These are phyloP conservation scores for Metarhizium brunneum DNA, from an alignment of 2,329 filamentous ascomycete species.

Conservation along the genomic window DNA sequence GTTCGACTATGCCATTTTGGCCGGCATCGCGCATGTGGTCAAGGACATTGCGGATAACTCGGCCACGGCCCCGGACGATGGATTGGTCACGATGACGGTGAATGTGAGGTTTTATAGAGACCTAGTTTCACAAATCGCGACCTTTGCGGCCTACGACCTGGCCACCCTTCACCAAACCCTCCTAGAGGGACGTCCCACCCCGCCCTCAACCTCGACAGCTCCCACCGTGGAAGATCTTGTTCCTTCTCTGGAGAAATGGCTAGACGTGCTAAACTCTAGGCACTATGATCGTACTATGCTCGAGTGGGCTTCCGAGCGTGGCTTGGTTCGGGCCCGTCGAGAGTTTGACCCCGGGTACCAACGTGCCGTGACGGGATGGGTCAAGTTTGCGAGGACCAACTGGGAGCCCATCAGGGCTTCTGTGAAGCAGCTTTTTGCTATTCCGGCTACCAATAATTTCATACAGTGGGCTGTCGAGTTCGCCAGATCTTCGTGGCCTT, in stretches of 20 bases:
- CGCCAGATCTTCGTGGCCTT: conserved; percentile 19
- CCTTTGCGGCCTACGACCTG: background rate
- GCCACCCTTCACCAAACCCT: background rate
- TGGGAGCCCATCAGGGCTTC: background rate
- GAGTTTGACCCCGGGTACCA: background rate
- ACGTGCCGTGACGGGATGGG: background rate
- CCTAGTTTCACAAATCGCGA: background rate
- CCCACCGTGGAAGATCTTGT: background rate
- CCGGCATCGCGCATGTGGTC: background rate
- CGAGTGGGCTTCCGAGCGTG: background rate
- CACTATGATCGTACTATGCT: background rate
- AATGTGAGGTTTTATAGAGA: background rate
- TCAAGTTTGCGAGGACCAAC: background rate
- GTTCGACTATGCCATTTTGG: background rate
- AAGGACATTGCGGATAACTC: background rate
- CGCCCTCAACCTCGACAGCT: background rate
- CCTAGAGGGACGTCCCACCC: background rate
- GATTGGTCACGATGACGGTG: background rate
- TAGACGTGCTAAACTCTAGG: background rate
- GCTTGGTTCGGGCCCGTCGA: background rate
- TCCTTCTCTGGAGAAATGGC: background rate
- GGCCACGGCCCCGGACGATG: background rate
- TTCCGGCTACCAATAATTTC: conserved; percentile 16
- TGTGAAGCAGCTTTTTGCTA: background rate
- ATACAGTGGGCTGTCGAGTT: conserved; percentile 28